A percentile compares a stretch with the other conserved stretches of the same genome.
Conservation (phyloP, 371 early-diverging fungal species). For the Rhizopus microsporus region DNA sequence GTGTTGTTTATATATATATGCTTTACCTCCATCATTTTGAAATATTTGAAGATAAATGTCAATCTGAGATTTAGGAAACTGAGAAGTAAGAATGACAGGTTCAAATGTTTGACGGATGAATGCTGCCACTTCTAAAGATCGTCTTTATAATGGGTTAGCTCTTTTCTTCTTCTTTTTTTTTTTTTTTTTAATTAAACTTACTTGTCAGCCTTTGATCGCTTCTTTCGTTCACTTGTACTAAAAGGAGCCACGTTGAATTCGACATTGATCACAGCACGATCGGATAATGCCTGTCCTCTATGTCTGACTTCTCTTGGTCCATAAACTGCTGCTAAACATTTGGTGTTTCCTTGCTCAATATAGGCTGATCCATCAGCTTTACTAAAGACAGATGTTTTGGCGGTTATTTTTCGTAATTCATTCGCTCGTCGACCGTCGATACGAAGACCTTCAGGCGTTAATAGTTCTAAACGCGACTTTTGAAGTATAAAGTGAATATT, state of each 20-base stretch:
- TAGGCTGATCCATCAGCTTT: conserved; percentile 94
- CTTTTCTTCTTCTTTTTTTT: not conserved
- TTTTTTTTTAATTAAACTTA: conserved; percentile 24
- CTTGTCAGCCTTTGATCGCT: conserved; percentile 84
- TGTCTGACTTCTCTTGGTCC: conserved; percentile 90
- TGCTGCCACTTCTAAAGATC: conserved; percentile 81
- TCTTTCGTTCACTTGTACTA: conserved; percentile 86
- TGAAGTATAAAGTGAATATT: not conserved
- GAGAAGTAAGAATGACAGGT: conserved; percentile 73
- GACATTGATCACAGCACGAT: conserved; percentile 84
- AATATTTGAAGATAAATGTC: conserved; percentile 90
- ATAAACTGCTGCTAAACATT: conserved; percentile 88
- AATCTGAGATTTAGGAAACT: conserved; percentile 89
- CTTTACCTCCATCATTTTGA: conserved; percentile 88
- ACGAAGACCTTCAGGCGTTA: conserved; percentile 83
- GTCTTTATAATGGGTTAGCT: conserved; percentile 43
- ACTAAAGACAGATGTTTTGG: conserved; percentile 76
- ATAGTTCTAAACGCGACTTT: conserved; percentile 66
- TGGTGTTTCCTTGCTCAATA: conserved; percentile 95
- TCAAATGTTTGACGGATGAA: conserved; percentile 92
- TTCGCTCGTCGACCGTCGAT: conserved; percentile 91
- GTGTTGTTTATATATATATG: not conserved
- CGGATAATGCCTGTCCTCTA: conserved; percentile 63
- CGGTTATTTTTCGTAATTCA: conserved; percentile 85
- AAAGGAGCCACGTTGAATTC: conserved; percentile 92